Evolutionary conservation across 805 yeast genomes (phyloP).

Genomic region (Lachancea mirantina): DNA sequence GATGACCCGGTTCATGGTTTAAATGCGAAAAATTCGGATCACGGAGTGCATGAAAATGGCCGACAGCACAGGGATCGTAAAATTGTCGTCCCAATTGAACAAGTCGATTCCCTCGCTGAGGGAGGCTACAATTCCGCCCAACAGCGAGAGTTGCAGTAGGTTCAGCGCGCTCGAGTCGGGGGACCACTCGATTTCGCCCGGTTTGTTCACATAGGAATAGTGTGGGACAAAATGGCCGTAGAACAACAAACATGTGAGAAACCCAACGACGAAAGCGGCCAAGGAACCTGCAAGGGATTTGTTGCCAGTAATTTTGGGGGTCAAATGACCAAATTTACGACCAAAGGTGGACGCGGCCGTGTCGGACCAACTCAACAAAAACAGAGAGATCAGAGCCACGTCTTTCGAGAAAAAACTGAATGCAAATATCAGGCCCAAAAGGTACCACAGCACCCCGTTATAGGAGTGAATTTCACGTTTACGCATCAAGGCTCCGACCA

Average conservation of each 20-base stretch:
- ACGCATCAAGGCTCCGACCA: slow-evolving; percentile 78
- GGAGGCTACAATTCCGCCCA: slow-evolving; percentile 78
- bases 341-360: slow-evolving; percentile 96
- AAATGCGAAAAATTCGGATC: slow-evolving; percentile 34
- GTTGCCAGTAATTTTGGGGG: slow-evolving; percentile 65
- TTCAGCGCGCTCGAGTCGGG: slow-evolving; percentile 51
- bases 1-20: too few species aligned
- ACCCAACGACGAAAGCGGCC: slow-evolving; percentile 78
- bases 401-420: slow-evolving; percentile 72
- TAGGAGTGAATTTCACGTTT: slow-evolving; percentile 63
- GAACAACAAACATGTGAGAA: slow-evolving; percentile 52
- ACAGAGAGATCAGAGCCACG: slow-evolving; percentile 64
- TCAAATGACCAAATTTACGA: slow-evolving; percentile 72
- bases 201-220: slow-evolving; percentile 45
- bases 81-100: slow-evolving; percentile 78
- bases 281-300: slow-evolving; percentile 87
- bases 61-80: slow-evolving; percentile 87
- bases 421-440: slow-evolving; percentile 69
- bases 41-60: slow-evolving; percentile 53
- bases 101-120: slow-evolving; percentile 78
- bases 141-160: slow-evolving; percentile 45
- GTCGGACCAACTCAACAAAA: slow-evolving; percentile 92
- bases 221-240: slow-evolving; percentile 70
- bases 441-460: slow-evolving; percentile 86
- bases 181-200: slow-evolving; percentile 60